Base-by-base conservation (phyloP, 176 grass and related monocot genomes). In the Pontederia paniculata region DNA sequence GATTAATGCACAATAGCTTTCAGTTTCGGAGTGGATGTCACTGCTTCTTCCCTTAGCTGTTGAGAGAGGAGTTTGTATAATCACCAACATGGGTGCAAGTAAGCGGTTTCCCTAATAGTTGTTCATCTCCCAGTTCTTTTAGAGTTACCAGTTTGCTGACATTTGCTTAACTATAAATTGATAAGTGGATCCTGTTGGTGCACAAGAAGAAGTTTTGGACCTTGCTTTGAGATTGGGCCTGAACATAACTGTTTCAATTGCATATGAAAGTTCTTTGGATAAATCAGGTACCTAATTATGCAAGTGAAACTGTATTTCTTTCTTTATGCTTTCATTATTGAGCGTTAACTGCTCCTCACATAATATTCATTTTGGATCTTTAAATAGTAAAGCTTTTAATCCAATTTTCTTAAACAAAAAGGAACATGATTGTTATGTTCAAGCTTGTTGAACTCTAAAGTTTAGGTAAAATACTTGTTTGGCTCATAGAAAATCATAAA, bases 41-140 rank as follows among this genome's bases (percentile, higher is more conserved):
- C 11, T 84, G 54, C 85, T 97, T 81, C 87, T 97, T 51, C 86
- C 91, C 58, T 76, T 87, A 66, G 77, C 86, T 62, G 74, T 97
- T 28, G 55, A 84, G 51, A 78, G 65, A 71, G 78, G 74, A 81
- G 77, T 90, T 72, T 79, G 83, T 69, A 76, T 97, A 54, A 81
- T 97, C 66, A 97, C 86, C 52, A 97, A 97, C 56, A 90, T 97
- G 86, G 91, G 91, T 44, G 86, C 83, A 78, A 77, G 86, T 97
- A 87, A 72, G 28, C 70, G 12, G 12, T 67, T 65, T 60, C 16
- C 50, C 57, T 57, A 57, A 47, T 80, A 15, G 43, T 37, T 31
- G 55, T 63, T 37, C 50, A 19, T 74, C 64, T 67, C 44, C 17
- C 50, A 44, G 55, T 67, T 25, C n/a, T 53, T 66, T 42, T 21